Conservation (phyloP, 352 stramenopile species). For the Globisporangium rhizosaccharum region DNA sequence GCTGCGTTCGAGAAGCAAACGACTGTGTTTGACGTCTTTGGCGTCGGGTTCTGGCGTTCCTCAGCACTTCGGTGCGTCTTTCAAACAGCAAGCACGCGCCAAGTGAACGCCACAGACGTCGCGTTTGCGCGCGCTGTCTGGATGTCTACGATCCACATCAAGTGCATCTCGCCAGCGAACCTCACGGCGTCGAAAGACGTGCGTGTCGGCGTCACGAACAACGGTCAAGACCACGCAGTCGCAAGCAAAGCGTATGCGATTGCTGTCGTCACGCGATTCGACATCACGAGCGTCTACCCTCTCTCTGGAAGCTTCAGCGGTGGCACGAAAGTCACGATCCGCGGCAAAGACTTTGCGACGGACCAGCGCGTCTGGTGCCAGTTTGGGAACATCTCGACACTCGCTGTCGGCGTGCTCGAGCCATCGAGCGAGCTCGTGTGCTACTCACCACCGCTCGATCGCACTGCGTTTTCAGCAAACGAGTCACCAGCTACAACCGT, state of each 20-base stretch:
- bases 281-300: constrained; percentile 43
- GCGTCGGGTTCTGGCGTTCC: constrained; percentile 44
- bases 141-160: constrained; percentile 44
- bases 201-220: constrained; percentile 42
- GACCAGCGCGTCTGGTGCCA: constrained; percentile 41
- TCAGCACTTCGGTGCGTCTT: constrained; percentile 44
- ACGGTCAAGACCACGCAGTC: constrained; percentile 35
- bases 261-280: constrained; percentile 30
- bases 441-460: constrained; percentile 21
- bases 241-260: constrained; percentile 10
- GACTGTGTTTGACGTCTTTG: constrained; percentile 57
- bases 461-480: background rate
- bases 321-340: constrained; percentile 50
- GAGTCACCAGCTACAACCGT: constrained; percentile 3
- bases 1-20: constrained; percentile 33
- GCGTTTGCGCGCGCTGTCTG: constrained; percentile 25
- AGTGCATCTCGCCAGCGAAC: constrained; percentile 30
- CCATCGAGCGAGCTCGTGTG: constrained; percentile 30
- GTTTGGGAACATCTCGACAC: constrained; percentile 41
- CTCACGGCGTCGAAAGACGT: constrained; percentile 19
- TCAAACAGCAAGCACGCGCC: background rate
- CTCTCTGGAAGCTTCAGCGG: constrained; percentile 31
- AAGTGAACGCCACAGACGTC: background rate
- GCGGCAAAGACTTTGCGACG: constrained; percentile 43
- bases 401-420: constrained; percentile 23